Percentiles rank a stretch among this genome's conserved stretches.
phyloP scores from a whole-genome alignment of 2,329 filamentous ascomycete genomes.

The Xylariaceae sp. region DNA sequence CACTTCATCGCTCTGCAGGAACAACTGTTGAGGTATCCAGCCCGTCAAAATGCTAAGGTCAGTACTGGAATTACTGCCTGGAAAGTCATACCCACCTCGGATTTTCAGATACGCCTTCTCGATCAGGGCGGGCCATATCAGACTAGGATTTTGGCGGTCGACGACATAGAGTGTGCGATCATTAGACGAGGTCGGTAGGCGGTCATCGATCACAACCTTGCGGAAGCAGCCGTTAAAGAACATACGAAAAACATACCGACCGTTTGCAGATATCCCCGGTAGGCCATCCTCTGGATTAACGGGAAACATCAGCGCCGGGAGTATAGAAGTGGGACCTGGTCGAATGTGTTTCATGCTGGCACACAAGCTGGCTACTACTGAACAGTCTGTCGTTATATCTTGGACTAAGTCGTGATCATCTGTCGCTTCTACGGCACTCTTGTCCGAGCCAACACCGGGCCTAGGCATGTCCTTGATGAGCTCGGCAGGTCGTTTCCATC shows the following conservation, averaged over 20 bases:
- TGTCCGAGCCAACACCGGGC: not conserved
- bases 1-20: constrained; percentile 84
- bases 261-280: constrained; percentile 74
- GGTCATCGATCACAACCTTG: constrained; percentile 87
- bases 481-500: constrained; percentile 81
- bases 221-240: constrained; percentile 96
- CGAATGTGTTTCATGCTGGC: constrained; percentile 75
- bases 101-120: constrained; percentile 98
- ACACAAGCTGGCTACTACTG: constrained; percentile 93
- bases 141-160: constrained; percentile 79
- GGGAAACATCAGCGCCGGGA: constrained; percentile 77
- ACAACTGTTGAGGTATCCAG: constrained; percentile 96
- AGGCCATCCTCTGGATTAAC: constrained; percentile 64
- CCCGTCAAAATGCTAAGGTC: constrained; percentile 92
- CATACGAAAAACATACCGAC: constrained; percentile 90
- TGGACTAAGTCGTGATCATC: constrained; percentile 84
- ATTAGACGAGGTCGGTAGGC: constrained; percentile 78
- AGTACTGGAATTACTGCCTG: constrained; percentile 94
- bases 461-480: constrained; percentile 55
- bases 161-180: constrained; percentile 83
- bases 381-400: constrained; percentile 95
- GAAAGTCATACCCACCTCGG: constrained; percentile 95
- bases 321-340: constrained; percentile 71
- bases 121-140: constrained; percentile 89
- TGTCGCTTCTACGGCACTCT: constrained; percentile 45